Conservation (phyloP, 352 stramenopile genomes). For the Globisporangium cylindrosporum region DNA sequence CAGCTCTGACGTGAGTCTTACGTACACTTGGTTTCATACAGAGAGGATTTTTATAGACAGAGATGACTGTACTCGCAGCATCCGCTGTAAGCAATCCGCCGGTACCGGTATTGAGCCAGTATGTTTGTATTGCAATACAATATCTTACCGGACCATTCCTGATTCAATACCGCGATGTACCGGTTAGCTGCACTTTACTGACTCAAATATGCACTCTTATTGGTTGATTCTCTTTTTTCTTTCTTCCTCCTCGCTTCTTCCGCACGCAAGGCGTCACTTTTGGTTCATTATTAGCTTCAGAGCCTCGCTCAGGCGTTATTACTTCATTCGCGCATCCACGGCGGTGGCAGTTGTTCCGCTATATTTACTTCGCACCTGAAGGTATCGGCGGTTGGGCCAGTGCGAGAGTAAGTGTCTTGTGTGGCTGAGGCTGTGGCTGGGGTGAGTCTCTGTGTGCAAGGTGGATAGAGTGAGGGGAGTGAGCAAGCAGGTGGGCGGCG, state of each 20-base stretch:
- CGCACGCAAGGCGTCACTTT: neutral
- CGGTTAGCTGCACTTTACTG: neutral
- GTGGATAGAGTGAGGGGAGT: neutral
- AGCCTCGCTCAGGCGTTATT: neutral
- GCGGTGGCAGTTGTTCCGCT: neutral
- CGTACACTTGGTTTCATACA: no score
- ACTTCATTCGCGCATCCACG: neutral
- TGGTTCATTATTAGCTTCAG: neutral
- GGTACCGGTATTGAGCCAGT: no score
- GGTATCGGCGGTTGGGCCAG: neutral
- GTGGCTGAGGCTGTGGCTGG: neutral
- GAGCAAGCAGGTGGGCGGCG: neutral
- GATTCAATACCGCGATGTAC: neutral
- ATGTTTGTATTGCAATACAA: no score
- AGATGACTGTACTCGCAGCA: no score
- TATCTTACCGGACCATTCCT: neutral
- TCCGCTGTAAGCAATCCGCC: no score
- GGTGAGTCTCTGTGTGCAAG: neutral
- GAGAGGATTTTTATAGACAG: no score
- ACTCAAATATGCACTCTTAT: neutral
- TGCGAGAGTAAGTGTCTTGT: neutral
- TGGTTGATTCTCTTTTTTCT: neutral
- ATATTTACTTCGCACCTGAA: neutral
- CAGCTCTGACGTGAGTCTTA: no score
- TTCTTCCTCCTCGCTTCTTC: neutral